Percentiles rank a stretch among this genome's conserved stretches.
Evolutionary conservation across 768 basidiomycete species (phyloP).

Genomic region (Macrocybe gigantea): DNA sequence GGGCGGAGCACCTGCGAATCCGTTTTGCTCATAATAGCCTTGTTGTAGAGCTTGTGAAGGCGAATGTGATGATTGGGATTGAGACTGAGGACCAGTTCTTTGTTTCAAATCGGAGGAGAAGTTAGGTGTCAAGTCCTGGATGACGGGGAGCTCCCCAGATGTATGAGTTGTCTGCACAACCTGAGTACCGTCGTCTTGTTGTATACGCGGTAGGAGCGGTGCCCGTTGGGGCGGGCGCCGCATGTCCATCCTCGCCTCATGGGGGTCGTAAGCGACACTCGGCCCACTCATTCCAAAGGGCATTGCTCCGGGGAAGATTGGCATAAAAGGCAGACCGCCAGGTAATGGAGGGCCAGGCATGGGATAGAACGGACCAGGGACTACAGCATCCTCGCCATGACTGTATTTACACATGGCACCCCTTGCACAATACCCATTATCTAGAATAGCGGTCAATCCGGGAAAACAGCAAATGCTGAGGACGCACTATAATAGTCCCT

Average conservation of each 20-base stretch:
- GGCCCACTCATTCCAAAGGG: constrained; percentile 45
- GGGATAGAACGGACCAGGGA: constrained; percentile 64
- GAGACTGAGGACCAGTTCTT: constrained; percentile 21
- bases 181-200: constrained; percentile 45
- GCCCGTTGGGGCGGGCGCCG: constrained; percentile 49
- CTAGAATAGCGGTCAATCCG: constrained; percentile 31
- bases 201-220: constrained; percentile 49
- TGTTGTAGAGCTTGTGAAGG: constrained; percentile 7
- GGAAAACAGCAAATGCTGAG: background rate
- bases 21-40: constrained; percentile 6
- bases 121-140: constrained; percentile 75
- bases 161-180: constrained; percentile 30
- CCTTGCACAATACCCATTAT: constrained; percentile 86
- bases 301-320: constrained; percentile 60
- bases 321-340: constrained; percentile 56
- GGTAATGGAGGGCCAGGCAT: constrained; percentile 35
- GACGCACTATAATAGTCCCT: constrained; percentile 89
- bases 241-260: constrained; percentile 79
- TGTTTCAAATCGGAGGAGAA: constrained; percentile 24
- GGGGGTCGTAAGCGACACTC: constrained; percentile 64
- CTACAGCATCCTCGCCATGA: constrained; percentile 84
- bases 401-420: constrained; percentile 89
- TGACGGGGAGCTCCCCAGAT: constrained; percentile 75
- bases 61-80: constrained; percentile 14
- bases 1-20: constrained; percentile 17